Evolutionary conservation across 2,329 filamentous ascomycete species (phyloP), one percentile per base, ranked within the genome.

Genomic region (Ophiostoma pallidulum): DNA sequence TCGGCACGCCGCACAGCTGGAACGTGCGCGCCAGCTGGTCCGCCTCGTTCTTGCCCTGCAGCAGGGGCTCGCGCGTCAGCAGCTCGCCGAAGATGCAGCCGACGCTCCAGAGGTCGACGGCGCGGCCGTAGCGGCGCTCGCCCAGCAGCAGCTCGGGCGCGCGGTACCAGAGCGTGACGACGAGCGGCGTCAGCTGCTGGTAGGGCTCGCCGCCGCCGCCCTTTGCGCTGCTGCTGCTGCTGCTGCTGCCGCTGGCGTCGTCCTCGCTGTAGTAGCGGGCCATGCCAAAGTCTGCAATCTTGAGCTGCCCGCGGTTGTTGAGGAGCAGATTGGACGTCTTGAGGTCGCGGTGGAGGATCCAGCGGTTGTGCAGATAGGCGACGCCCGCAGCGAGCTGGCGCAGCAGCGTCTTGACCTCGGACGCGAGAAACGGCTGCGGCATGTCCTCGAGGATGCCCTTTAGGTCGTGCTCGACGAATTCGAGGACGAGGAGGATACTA

Each of bases 261-360:
- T 39, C 47, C 56, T 87, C 80, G 43, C 85, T 85, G 48, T 86
- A 85, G 67, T 92, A 92, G 24, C 92, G 79, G 4, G 92, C 91
- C 88, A 98, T 96, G 64, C 92, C 92, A 62, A 98, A 98, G 66
- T 98, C 92, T 51, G 92, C 92, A 54, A 98, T 83, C 66, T 96
- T 96, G 65, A 98, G 82, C 63, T 86, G 82, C 39, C 92, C 92
- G 39, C 89, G 86, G 70, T 97, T 97, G 70, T 88, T 94, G 67
- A 98, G 84, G 40, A 98, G 80, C 40, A 98, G 80, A 60, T 95
- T 95, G 41, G 86, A 91, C 4, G 89, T 94, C 66, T 95, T 95
- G 59, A 95, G 79, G 66, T 96, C 90, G 48, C 90, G 87, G 67
- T 92, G 89, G 51, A 98, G 75, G 58, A 98, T 94, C 83, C 84